phyloP scores from a whole-genome alignment of 352 stramenopile genomes.

The Globisporangium rhizosaccharum region DNA sequence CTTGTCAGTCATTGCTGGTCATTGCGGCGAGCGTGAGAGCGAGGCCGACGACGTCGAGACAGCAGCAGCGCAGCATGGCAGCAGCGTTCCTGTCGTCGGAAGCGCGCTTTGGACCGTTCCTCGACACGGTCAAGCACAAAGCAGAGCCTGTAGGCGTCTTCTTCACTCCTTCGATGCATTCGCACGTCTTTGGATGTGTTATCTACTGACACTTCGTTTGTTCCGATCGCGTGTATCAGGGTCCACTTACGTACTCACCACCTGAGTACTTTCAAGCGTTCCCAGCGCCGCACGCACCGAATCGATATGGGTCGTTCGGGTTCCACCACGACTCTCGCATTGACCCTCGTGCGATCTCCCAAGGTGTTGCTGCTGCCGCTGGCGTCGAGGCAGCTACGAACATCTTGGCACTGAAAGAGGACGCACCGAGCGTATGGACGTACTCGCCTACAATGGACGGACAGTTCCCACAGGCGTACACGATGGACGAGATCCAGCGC shows the following conservation, averaged over 20 bases:
- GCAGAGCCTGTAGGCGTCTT: conserved; percentile 31
- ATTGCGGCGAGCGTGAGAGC: neutral
- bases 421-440: conserved; percentile 19
- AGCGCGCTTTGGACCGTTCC: conserved; percentile 42
- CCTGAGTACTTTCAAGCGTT: conserved; percentile 13
- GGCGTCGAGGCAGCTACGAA: conserved; percentile 1
- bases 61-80: conserved; percentile 16
- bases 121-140: conserved; percentile 25
- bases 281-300: conserved; percentile 11
- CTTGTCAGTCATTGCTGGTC: neutral
- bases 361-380: conserved; percentile 2
- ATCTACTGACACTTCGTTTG: neutral
- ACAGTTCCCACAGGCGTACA: conserved; percentile 44
- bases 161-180: neutral
- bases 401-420: conserved; percentile 4
- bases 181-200: no score
- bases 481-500: conserved; percentile 28
- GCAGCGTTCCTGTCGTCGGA: conserved; percentile 35
- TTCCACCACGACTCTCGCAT: conserved; percentile 17
- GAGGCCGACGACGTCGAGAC: neutral
- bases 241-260: conserved; percentile 39
- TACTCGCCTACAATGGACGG: conserved; percentile 37
- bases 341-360: conserved; percentile 1
- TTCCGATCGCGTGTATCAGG: conserved; percentile 14
- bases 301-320: conserved; percentile 35